Evolutionary conservation across 2,329 filamentous ascomycete genomes (phyloP), one percentile per base, ranked within the genome.

Genomic region (Boeremia exigua): DNA sequence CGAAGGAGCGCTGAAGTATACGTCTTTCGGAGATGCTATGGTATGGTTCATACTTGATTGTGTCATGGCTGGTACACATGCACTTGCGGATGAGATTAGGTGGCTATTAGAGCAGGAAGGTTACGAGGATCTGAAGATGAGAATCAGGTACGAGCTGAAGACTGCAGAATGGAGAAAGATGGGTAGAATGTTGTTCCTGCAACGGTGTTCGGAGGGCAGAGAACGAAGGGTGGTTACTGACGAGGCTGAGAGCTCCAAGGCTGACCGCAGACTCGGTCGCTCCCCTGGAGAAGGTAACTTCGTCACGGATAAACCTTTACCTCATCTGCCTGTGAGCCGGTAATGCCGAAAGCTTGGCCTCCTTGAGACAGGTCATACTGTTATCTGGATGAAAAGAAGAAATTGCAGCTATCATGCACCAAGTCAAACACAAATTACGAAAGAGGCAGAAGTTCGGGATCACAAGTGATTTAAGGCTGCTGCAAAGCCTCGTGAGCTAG

Each of bases 101-200:
- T 50, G 46, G 29, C 36, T 58, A 46, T 39, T 58, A 9, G 42
- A 44, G 27, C 30, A 58, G 11, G 36, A 42, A 11, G 49, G 48
- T 11, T 58, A 28, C n/a, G 30, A 15, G 30, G 32, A 29, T 19
- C 15, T 54, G 12, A 58, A 48, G 28, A 46, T 33, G 9, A 48
- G 46, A 23, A 36, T 50, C 2, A 37, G 37, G 6, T 37, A 37
- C 1, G 55, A 49, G 36, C 23, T 50, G n/a, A 32, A 39, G 15
- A 27, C 9, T 19, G 39, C 37, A 15, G 30, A 30, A 6, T 58
- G 55, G 55, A 50, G 46, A 11, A 9, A 6, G 4, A 25, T 39
- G 23, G 39, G 19, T 1, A 50, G 39, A 27, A 48, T 7, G 2
- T 34, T 17, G 0, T 54, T 54, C 14, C n/a, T 54, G 25, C 14